Conservation (phyloP, 78 protist species). For the Neovahlkampfia damariscottae region DNA sequence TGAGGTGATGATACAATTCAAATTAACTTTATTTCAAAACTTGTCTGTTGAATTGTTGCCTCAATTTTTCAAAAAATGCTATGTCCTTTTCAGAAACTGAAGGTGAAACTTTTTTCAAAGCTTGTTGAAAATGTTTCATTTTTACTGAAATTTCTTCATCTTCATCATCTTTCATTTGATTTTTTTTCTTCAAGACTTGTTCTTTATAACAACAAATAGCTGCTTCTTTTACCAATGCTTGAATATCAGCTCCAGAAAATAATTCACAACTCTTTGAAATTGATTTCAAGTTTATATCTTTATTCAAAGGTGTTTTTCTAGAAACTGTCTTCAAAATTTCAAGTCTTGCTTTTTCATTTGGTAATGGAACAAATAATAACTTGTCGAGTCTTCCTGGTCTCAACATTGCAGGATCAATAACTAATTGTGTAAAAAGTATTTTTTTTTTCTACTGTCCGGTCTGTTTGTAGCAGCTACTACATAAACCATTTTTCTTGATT, state of each 20-base stretch:
- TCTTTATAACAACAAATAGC: conserved; percentile 13
- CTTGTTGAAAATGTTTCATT: neutral
- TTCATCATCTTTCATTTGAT: neutral
- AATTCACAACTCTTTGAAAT: conserved; percentile 14
- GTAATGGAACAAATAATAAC: conserved; percentile 89
- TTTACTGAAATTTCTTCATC: neutral
- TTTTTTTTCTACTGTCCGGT: no score
- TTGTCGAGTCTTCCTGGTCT: conserved; percentile 98
- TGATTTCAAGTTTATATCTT: neutral
- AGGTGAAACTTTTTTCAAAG: neutral
- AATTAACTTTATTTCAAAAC: no score
- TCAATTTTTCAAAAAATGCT: neutral
- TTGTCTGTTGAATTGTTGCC: neutral
- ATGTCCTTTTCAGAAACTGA: neutral
- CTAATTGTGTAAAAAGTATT: no score
- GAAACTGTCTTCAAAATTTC: conserved; percentile 5
- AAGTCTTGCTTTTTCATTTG: conserved; percentile 21
- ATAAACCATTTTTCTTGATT: conserved; percentile 56
- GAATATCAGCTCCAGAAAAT: conserved; percentile 52
- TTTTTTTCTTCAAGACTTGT: neutral
- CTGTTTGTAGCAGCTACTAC: conserved; percentile 97
- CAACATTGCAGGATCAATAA: conserved; percentile 89
- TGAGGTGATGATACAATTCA: no score
- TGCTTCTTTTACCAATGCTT: conserved; percentile 35
- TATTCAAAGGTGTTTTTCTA: conserved; percentile 7